phyloP scores from a whole-genome alignment of 345 rosid species.

The Eucalyptus erythrocorys region DNA sequence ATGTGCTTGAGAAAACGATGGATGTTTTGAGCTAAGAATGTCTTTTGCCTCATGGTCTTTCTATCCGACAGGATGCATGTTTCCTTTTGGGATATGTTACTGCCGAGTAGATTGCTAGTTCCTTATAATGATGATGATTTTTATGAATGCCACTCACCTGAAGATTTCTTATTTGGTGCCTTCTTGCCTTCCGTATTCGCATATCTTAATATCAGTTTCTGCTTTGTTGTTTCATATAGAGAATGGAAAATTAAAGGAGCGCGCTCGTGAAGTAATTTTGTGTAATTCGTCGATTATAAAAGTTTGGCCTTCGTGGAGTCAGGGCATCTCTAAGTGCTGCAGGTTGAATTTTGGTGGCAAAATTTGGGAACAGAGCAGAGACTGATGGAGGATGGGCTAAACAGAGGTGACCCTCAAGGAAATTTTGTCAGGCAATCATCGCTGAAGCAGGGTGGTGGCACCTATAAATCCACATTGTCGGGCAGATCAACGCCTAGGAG shows the following conservation, averaged over 20 bases:
- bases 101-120: not conserved
- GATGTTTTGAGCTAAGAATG: not conserved
- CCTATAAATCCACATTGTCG: constrained; percentile 50
- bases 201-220: not conserved
- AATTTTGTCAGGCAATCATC: constrained; percentile 35
- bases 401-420: constrained; percentile 26
- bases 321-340: not conserved
- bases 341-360: not conserved
- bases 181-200: not conserved
- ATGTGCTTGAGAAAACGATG: not conserved
- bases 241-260: not conserved
- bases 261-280: not conserved
- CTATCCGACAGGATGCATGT: not conserved
- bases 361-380: not conserved
- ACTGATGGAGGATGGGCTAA: constrained; percentile 49
- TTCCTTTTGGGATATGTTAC: not conserved
- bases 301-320: not conserved
- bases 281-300: not conserved
- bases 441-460: constrained; percentile 41
- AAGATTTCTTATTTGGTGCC: not conserved
- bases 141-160: not conserved
- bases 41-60: not conserved
- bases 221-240: not conserved
- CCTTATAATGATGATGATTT: not conserved
- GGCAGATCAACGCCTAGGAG: constrained; percentile 69